Evolutionary conservation across 148 eudicot species (phyloP).

Genomic region (Diospyros lotus): DNA sequence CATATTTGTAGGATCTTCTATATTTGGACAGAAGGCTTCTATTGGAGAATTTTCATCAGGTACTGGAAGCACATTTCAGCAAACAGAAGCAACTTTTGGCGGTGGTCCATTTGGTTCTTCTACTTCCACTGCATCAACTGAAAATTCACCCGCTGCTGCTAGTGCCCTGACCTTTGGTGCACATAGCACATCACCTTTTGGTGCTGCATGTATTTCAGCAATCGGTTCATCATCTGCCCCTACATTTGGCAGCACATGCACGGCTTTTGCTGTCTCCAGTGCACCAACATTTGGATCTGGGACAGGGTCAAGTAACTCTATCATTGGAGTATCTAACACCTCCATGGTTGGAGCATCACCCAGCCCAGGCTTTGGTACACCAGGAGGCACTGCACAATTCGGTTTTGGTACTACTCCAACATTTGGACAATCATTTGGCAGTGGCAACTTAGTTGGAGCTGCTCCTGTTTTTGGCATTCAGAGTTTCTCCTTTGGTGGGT

Average conservation of each 20-base stretch:
- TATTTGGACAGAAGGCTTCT: neutral
- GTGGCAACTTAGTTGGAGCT: neutral
- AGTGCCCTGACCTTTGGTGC: neutral
- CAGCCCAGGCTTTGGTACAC: constrained; percentile 1
- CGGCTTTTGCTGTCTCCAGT: no score
- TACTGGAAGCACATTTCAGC: neutral
- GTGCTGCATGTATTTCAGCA: neutral
- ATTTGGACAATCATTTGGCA: neutral
- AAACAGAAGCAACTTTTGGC: neutral
- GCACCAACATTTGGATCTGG: constrained; percentile 7
- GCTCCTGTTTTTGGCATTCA: neutral
- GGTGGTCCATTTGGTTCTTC: neutral
- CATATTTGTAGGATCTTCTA: constrained; percentile 6
- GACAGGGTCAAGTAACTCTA: neutral
- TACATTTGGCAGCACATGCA: constrained; percentile 4
- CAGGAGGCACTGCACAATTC: neutral
- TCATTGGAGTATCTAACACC: neutral
- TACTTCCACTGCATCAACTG: constrained; percentile 7
- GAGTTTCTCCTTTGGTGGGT: constrained; percentile 9
- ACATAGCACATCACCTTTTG: neutral
- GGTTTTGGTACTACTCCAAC: neutral
- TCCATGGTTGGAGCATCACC: neutral
- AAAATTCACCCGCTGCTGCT: neutral
- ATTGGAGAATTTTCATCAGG: constrained; percentile 14
- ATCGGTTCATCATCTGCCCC: neutral